These are phyloP conservation scores for Exophiala sp. DNA, from an alignment of 2,329 filamentous ascomycete genomes.

Conservation along the genomic window DNA sequence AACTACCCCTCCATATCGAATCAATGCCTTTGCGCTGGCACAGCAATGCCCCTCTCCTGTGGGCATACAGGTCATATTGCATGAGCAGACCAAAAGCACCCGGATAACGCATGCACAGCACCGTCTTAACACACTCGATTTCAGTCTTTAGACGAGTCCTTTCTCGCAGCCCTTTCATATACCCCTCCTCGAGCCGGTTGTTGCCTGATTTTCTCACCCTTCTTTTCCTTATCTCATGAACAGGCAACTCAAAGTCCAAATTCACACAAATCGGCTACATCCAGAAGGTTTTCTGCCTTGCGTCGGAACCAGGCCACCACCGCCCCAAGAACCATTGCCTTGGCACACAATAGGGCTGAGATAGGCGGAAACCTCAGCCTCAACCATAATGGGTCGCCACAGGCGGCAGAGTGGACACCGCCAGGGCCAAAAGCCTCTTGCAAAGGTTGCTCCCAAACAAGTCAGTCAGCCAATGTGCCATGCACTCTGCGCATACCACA, in stretches of 20 bases:
- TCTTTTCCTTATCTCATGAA: background rate
- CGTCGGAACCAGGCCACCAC: background rate
- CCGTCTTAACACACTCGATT: background rate
- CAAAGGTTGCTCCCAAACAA: background rate
- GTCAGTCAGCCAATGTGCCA: background rate
- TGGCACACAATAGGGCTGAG: background rate
- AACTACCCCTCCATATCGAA: too few species aligned
- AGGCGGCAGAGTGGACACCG: constrained; percentile 14
- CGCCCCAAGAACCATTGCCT: background rate
- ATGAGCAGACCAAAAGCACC: background rate
- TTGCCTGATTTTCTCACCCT: constrained; percentile 7
- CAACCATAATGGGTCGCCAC: constrained; percentile 17
- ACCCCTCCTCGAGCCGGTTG: constrained; percentile 9
- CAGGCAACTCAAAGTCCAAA: constrained; percentile 6
- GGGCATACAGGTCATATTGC: background rate
- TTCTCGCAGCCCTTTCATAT: constrained; percentile 7
- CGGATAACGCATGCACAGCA: background rate
- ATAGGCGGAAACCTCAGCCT: constrained; percentile 1
- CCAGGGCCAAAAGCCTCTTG: constrained; percentile 12
- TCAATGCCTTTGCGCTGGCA: too few species aligned
- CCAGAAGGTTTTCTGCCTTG: constrained; percentile 5
- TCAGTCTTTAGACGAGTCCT: background rate
- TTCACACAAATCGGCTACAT: background rate
- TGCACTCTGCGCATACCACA: background rate
- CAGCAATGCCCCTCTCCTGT: too few species aligned